Evolutionary conservation across 345 rosid genomes (phyloP).

Genomic region (Salix arbutifolia): DNA sequence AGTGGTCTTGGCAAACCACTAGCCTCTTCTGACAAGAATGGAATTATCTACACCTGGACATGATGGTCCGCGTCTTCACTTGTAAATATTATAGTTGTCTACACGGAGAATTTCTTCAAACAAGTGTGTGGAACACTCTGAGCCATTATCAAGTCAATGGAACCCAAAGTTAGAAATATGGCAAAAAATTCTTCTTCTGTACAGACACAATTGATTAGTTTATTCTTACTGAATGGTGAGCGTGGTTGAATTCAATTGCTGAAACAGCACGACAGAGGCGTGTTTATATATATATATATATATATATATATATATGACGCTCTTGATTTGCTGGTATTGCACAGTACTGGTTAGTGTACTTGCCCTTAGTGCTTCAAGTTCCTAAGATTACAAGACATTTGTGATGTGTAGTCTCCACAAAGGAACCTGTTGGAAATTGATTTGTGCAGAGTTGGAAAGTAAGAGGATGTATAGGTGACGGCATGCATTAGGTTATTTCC

Average conservation of each 20-base stretch:
- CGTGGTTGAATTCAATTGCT: not conserved
- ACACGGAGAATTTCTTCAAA: not conserved
- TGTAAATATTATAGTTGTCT: not conserved
- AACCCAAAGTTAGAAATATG: not conserved
- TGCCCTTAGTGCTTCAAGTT: too few relatives aligned
- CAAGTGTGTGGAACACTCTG: not conserved
- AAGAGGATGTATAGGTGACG: too few relatives aligned
- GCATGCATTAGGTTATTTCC: too few relatives aligned
- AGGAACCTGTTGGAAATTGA: too few relatives aligned
- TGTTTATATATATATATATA: too few relatives aligned
- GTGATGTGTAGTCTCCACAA: too few relatives aligned
- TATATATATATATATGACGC: too few relatives aligned
- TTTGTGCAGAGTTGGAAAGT: too few relatives aligned
- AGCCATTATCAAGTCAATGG: not conserved
- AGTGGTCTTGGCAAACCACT: slow-evolving; percentile 89
- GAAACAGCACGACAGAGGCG: not conserved
- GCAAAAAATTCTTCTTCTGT: not conserved
- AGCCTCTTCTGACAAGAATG: slow-evolving; percentile 82
- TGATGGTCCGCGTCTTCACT: slow-evolving; percentile 19
- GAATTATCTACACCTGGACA: slow-evolving; percentile 77
- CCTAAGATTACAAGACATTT: too few relatives aligned
- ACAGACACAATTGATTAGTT: not conserved
- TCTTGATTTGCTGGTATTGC: not conserved
- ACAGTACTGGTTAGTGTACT: too few relatives aligned
- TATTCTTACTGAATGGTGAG: not conserved